Evolutionary conservation across 139 green algal genomes (phyloP), one percentile per base, ranked within the genome.

Genomic region (Chlorella sp.): DNA sequence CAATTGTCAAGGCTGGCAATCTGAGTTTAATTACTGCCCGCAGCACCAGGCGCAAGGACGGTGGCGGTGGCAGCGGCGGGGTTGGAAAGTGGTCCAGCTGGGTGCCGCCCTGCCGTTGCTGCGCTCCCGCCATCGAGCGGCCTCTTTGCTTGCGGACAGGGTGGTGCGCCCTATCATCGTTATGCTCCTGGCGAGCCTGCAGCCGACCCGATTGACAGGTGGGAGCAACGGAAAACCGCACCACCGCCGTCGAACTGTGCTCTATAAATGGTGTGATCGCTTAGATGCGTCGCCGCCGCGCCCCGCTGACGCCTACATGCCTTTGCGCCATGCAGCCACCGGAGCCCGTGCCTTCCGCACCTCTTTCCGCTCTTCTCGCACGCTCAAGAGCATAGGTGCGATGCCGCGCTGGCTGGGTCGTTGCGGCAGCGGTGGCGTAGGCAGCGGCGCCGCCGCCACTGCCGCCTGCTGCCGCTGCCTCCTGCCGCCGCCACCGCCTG

Each of bases 151-250:
- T 9, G 9, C 48, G 48, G 48, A 57, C 48, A 57, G 48, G 48
- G 48, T 57, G 48, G 48, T 5, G 5, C 48, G 9, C 48, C 48
- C 48, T 5, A 57, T 57, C 9, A 9, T 57, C 9, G 7, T 57
- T 57, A 88, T 88, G 84, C 84, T 81, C 39, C 40, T 88, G 61
- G 83, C 83, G 68, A 88, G 66, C 66, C 83, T 78, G 36, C 68
- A 53, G 22, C 37, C 26, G 24, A 80, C 84, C 37, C 84, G 71
- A 64, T 37, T 81, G 68, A 81, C 84, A 32, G 84, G 79, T 68
- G 42, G 21, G 79, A 16, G 37, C 12, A 11, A 16, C 24, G 48
- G 42, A 4, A 57, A 16, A 9, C 48, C 48, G 48, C 48, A 57
- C 7, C 48, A 9, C 48, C 48, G 48, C 48, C 9, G 48, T 9